These are phyloP conservation scores for Fusarium domesticum DNA, from an alignment of 2,329 filamentous ascomycete genomes.

Conservation along the genomic window DNA sequence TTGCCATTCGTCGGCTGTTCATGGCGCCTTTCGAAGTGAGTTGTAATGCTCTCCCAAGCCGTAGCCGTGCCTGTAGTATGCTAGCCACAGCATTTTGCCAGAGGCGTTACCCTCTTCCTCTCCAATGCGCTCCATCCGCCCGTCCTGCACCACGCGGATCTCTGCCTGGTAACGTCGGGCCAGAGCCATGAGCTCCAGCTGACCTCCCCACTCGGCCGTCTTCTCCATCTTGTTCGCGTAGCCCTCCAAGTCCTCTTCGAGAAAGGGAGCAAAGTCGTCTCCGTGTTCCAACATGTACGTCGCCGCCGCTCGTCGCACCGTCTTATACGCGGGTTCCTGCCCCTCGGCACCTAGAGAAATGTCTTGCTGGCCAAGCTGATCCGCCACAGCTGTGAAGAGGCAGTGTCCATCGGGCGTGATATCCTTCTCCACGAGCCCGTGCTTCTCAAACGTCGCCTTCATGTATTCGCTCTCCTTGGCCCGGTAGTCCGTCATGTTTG, in stretches of 20 bases:
- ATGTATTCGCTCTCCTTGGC: slow-evolving; percentile 69
- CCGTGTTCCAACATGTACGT: slow-evolving; percentile 70
- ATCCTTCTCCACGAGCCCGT: slow-evolving; percentile 68
- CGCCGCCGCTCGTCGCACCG: slow-evolving; percentile 68
- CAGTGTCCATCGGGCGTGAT: slow-evolving; percentile 93
- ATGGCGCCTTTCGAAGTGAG: slow-evolving; percentile 59
- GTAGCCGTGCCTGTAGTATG: slow-evolving; percentile 92
- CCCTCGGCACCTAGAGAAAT: slow-evolving; percentile 39
- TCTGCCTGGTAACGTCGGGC: slow-evolving; percentile 75
- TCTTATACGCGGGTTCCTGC: slow-evolving; percentile 53
- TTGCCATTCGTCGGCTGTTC: slow-evolving; percentile 12
- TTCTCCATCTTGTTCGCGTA: slow-evolving; percentile 77
- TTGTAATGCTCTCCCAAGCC: slow-evolving; percentile 98
- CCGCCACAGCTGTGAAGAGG: slow-evolving; percentile 86
- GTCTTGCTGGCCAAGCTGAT: slow-evolving; percentile 63
- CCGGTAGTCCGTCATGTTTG: slow-evolving; percentile 69
- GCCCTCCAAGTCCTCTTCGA: slow-evolving; percentile 72
- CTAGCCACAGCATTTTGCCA: slow-evolving; percentile 70
- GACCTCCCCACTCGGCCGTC: slow-evolving; percentile 94
- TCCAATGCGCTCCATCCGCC: slow-evolving; percentile 71
- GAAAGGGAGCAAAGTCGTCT: slow-evolving; percentile 81
- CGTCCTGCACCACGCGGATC: slow-evolving; percentile 84
- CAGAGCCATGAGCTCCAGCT: slow-evolving; percentile 83
- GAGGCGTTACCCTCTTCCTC: slow-evolving; percentile 46
- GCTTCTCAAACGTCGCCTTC: slow-evolving; percentile 60